phyloP scores from a whole-genome alignment of 139 green algal genomes.

The Zygnema circumcarinatum region DNA sequence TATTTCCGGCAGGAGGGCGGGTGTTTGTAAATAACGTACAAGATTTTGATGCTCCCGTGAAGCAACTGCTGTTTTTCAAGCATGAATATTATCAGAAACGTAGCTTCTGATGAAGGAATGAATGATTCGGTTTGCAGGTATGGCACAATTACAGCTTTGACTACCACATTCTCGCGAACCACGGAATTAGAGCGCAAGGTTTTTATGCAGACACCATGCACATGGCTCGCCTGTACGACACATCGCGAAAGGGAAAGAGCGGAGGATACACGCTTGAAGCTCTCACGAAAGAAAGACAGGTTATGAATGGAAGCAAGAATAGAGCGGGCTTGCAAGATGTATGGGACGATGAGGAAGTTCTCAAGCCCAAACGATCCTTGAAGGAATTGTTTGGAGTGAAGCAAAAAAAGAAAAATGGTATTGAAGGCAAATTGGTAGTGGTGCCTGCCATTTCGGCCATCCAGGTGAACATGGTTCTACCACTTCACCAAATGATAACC shows the following conservation, averaged over 20 bases:
- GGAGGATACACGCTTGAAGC: slow-evolving; percentile 48
- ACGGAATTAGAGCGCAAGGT: slow-evolving; percentile 66
- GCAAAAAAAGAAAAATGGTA: slow-evolving; percentile 82
- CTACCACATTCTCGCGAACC: slow-evolving; percentile 88
- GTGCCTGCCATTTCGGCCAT: slow-evolving; percentile 27
- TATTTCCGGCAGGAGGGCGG: background rate
- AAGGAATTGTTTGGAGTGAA: slow-evolving; percentile 85
- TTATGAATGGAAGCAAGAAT: slow-evolving; percentile 21
- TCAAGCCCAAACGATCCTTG: slow-evolving; percentile 77
- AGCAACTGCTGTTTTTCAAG: no score
- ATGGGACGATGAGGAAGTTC: slow-evolving; percentile 53
- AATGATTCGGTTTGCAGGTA: slow-evolving; percentile 68
- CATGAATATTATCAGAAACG: no score
- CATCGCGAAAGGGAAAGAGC: slow-evolving; percentile 63
- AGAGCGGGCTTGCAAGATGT: background rate
- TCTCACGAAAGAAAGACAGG: slow-evolving; percentile 13
- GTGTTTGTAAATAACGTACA: no score
- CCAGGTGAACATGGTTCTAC: background rate
- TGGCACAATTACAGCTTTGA: slow-evolving; percentile 99
- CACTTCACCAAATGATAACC: no score
- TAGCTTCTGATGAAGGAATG: background rate
- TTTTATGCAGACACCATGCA: slow-evolving; percentile 96
- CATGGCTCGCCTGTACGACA: slow-evolving; percentile 95
- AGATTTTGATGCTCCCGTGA: no score
- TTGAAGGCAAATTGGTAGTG: slow-evolving; percentile 68